Conservation (phyloP, 2,329 filamentous ascomycete species). For the Monosporascus sp. region DNA sequence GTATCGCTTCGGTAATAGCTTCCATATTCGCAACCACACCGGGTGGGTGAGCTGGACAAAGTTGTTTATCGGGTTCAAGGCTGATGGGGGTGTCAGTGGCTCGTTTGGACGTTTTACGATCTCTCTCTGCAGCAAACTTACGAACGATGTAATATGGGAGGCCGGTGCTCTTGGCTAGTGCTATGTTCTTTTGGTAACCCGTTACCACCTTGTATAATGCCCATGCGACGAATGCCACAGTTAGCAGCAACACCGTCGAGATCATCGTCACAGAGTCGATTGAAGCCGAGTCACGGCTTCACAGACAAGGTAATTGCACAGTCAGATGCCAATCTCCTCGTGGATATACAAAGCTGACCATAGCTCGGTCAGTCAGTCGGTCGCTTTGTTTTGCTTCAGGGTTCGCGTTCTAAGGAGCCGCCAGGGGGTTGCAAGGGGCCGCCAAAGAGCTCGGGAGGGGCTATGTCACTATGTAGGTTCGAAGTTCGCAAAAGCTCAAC, state of each 20-base stretch:
- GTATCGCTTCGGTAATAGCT: slow-evolving; percentile 47
- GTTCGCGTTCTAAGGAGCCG: too few relatives aligned
- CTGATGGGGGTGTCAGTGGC: slow-evolving; percentile 25
- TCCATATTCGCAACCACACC: slow-evolving; percentile 52
- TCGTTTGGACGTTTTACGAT: neutral
- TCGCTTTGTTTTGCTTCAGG: too few relatives aligned
- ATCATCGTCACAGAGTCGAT: slow-evolving; percentile 21
- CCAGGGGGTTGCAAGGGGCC: too few relatives aligned
- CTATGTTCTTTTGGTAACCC: slow-evolving; percentile 40
- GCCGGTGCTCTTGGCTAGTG: slow-evolving; percentile 43
- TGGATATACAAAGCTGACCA: too few relatives aligned
- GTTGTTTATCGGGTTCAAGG: slow-evolving; percentile 43
- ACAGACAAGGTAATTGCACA: too few relatives aligned
- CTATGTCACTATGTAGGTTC: too few relatives aligned
- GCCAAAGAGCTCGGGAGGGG: too few relatives aligned
- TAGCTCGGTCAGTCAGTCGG: too few relatives aligned
- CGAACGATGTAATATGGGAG: slow-evolving; percentile 49
- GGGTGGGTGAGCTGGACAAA: slow-evolving; percentile 50
- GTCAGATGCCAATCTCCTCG: too few relatives aligned
- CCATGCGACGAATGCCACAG: slow-evolving; percentile 30
- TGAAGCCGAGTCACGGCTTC: too few relatives aligned
- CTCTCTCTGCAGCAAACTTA: slow-evolving; percentile 29
- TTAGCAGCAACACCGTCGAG: slow-evolving; percentile 31
- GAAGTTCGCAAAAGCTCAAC: too few relatives aligned
- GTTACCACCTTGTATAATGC: slow-evolving; percentile 22